Conservation (phyloP, 192 early-diverging fungal genomes). For the Kickxella alabastrina region DNA sequence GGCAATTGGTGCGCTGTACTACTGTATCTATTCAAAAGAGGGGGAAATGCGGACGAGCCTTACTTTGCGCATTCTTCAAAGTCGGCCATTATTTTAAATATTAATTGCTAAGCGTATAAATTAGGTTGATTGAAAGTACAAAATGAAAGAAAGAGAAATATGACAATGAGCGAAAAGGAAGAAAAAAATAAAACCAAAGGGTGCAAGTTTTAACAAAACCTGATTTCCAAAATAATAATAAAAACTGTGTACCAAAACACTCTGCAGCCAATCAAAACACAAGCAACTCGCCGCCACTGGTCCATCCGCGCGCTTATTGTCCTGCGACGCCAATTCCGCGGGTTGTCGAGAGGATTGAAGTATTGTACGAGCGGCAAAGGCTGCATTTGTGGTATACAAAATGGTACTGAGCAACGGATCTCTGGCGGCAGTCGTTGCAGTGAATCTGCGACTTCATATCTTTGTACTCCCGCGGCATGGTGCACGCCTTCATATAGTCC, state of each 20-base stretch:
- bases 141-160: not conserved
- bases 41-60: no score
- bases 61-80: conserved; percentile 38
- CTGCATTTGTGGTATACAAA: conserved; percentile 96
- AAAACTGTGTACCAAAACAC: no score
- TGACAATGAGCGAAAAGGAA: not conserved
- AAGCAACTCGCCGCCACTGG: not conserved
- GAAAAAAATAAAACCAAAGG: not conserved
- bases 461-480: conserved; percentile 89
- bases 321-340: no score
- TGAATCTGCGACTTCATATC: conserved; percentile 68
- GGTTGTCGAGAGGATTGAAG: conserved; percentile 49
- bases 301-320: not conserved
- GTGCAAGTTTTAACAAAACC: not conserved
- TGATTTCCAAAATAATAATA: conserved; percentile 4
- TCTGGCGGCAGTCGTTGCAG: conserved; percentile 94
- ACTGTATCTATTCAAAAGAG: no score
- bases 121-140: not conserved
- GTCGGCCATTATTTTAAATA: conserved; percentile 18
- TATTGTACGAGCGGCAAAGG: conserved; percentile 86
- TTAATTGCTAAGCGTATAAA: not conserved
- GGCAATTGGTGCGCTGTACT: no score
- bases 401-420: conserved; percentile 81
- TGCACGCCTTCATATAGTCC: conserved; percentile 66
- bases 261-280: no score